Conservation (phyloP, 495 filamentous ascomycete genomes). For the Penicillium subrubescens region DNA sequence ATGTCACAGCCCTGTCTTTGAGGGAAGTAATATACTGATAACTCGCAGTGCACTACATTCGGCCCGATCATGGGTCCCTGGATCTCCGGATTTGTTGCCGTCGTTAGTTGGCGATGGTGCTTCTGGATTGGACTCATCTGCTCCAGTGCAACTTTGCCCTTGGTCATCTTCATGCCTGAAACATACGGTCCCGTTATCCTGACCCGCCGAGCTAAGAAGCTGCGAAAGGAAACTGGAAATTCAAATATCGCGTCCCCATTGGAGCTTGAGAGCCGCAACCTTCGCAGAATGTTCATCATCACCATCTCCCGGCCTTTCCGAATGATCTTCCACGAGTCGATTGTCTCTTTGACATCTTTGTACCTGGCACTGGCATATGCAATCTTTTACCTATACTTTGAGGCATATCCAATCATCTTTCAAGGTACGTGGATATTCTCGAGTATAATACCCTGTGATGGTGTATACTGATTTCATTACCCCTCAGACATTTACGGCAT, state of each 20-base stretch:
- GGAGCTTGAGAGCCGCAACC: conserved; percentile 49
- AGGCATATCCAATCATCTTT: conserved; percentile 69
- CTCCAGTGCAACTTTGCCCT: conserved; percentile 46
- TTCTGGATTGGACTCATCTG: conserved; percentile 66
- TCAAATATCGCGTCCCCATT: conserved; percentile 44
- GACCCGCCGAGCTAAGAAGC: conserved; percentile 60
- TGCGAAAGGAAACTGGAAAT: conserved; percentile 66
- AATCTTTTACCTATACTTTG: conserved; percentile 77
- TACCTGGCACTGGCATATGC: conserved; percentile 70
- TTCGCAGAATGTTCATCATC: conserved; percentile 43
- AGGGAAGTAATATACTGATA: background rate
- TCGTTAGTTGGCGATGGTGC: conserved; percentile 63
- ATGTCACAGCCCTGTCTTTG: conserved; percentile 19
- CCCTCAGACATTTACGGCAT: conserved; percentile 34
- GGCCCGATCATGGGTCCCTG: conserved; percentile 66
- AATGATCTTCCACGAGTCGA: conserved; percentile 52
- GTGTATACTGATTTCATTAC: background rate
- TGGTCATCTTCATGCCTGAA: conserved; percentile 55
- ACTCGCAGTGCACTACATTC: conserved; percentile 56
- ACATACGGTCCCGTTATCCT: conserved; percentile 77
- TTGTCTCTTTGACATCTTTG: conserved; percentile 66
- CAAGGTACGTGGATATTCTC: conserved; percentile 32
- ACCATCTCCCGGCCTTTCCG: conserved; percentile 52
- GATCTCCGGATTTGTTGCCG: conserved; percentile 63
- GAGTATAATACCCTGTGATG: background rate